A percentile compares a stretch with the other conserved stretches of the same genome.
phyloP scores from a whole-genome alignment of 345 rosid species.

The Arabis alpina region DNA sequence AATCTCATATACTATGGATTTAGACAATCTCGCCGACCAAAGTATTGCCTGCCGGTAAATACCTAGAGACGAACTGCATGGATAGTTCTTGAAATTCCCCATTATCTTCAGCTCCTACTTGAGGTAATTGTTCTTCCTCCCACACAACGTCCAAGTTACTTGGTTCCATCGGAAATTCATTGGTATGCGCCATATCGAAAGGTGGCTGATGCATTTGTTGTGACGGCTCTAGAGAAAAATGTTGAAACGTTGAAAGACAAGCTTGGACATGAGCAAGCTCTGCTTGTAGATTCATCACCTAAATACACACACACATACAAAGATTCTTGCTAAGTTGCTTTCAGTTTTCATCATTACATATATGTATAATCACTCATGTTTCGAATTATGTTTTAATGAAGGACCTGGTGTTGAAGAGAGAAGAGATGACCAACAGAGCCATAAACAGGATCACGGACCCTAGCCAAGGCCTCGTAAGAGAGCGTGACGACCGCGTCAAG shows the following conservation, averaged over 20 bases:
- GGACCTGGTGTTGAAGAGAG: constrained; percentile 85
- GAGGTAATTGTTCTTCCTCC: constrained; percentile 26
- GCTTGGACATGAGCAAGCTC: constrained; percentile 77
- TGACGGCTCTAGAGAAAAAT: constrained; percentile 37
- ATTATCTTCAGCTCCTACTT: constrained; percentile 18
- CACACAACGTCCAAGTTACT: constrained; percentile 29
- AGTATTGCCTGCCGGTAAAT: constrained; percentile 3
- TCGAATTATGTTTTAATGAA: background rate
- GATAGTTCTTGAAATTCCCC: constrained; percentile 31
- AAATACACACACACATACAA: constrained; percentile 17
- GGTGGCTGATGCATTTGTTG: constrained; percentile 34
- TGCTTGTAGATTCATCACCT: constrained; percentile 83
- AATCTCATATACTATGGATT: no score
- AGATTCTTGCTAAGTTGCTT: background rate
- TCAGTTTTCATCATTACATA: no score
- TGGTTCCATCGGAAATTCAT: constrained; percentile 33
- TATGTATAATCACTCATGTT: background rate
- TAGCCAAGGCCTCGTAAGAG: constrained; percentile 81
- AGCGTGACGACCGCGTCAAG: constrained; percentile 80
- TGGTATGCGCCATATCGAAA: constrained; percentile 39
- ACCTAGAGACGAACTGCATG: constrained; percentile 33
- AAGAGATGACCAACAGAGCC: constrained; percentile 82
- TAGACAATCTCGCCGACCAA: no score
- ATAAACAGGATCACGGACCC: constrained; percentile 82
- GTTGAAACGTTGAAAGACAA: constrained; percentile 57